Percentiles rank a stretch among this genome's conserved stretches.
These are phyloP conservation scores for Xylariaceae sp. DNA, from an alignment of 2,329 filamentous ascomycete species.

Conservation along the genomic window DNA sequence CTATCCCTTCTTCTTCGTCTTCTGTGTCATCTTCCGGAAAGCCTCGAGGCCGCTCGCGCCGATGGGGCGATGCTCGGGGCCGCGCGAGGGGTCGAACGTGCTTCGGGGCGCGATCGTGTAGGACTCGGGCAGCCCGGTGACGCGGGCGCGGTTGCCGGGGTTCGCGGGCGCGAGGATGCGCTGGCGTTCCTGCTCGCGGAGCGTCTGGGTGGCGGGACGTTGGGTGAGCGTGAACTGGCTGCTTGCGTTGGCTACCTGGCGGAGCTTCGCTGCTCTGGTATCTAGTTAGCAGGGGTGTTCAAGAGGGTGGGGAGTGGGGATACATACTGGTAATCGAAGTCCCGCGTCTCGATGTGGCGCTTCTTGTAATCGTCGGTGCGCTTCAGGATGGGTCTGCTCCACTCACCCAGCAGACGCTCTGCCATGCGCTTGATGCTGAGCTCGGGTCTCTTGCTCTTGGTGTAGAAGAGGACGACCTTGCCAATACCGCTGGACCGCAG, in stretches of 20 bases:
- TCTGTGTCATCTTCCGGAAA: constrained; percentile 67
- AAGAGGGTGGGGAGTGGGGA: not conserved
- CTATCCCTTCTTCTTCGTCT: constrained; percentile 55
- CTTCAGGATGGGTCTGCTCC: constrained; percentile 93
- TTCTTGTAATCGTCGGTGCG: constrained; percentile 95
- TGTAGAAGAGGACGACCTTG: constrained; percentile 96
- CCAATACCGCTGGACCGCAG: constrained; percentile 91
- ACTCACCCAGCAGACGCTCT: constrained; percentile 89
- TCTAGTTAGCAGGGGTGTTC: constrained; percentile 10
- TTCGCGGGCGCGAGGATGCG: constrained; percentile 60
- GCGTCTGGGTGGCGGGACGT: constrained; percentile 30
- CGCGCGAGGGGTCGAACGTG: constrained; percentile 58
- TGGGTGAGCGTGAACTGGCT: constrained; percentile 39
- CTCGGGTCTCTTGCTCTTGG: constrained; percentile 89
- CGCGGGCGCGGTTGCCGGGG: constrained; percentile 59
- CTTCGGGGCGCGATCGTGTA: constrained; percentile 65
- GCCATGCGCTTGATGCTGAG: constrained; percentile 89
- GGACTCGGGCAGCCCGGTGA: constrained; percentile 56
- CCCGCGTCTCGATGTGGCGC: constrained; percentile 65
- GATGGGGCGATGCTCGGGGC: constrained; percentile 60
- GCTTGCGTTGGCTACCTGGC: constrained; percentile 45
- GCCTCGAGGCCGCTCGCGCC: constrained; percentile 66
- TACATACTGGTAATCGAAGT: constrained; percentile 65
- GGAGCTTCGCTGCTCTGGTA: constrained; percentile 55
- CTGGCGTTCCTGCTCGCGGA: constrained; percentile 56